Conservation (phyloP, 306 rosid genomes). For the Fragaria iinumae region DNA sequence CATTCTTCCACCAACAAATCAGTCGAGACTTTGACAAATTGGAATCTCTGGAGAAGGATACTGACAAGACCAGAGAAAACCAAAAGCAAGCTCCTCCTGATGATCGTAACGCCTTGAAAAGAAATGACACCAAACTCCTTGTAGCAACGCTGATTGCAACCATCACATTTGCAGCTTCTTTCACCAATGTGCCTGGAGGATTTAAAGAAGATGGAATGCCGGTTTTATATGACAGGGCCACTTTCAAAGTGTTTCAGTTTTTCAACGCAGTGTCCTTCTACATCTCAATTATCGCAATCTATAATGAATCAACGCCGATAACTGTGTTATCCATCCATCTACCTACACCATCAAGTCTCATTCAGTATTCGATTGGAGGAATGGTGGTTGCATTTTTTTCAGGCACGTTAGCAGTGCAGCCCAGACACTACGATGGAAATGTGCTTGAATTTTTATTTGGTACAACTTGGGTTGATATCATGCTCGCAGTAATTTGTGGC, state of each 20-base stretch:
- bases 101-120: background rate
- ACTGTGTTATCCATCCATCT: background rate
- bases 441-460: background rate
- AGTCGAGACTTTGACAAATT: background rate
- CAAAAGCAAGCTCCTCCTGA: background rate
- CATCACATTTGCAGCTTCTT: background rate
- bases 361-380: slow-evolving; percentile 4
- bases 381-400: background rate
- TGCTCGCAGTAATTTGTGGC: slow-evolving; percentile 3
- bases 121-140: background rate
- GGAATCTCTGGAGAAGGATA: background rate
- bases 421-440: background rate
- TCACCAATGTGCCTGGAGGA: slow-evolving; percentile 10
- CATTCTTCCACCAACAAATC: slow-evolving; percentile 7
- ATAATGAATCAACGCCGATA: background rate
- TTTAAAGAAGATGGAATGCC: background rate
- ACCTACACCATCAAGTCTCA: slow-evolving; percentile 1
- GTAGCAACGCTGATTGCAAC: slow-evolving; percentile 12
- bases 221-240: background rate
- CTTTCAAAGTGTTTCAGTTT: background rate
- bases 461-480: background rate
- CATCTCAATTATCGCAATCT: background rate
- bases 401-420: background rate
- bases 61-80: background rate
- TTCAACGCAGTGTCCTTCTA: background rate